Evolutionary conservation across 345 rosid genomes (phyloP).

Genomic region (Streptanthus diversifolius): DNA sequence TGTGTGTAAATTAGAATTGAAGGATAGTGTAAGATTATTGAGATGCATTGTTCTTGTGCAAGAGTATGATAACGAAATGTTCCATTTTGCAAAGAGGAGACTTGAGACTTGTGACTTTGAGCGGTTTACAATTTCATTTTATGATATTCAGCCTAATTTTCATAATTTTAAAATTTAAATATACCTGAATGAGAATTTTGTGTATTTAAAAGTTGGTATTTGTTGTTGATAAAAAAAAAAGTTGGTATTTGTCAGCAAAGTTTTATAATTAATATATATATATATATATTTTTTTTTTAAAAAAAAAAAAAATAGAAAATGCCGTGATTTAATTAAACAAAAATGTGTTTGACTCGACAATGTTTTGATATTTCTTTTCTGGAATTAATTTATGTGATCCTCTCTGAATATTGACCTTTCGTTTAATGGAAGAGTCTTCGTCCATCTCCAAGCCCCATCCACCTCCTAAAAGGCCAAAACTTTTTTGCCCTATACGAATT

Average conservation of each 20-base stretch:
- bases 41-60: conserved; percentile 26
- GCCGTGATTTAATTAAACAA: background rate
- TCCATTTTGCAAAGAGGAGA: background rate
- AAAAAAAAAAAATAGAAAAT: too few relatives aligned
- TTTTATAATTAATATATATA: background rate
- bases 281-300: too few relatives aligned
- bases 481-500: conserved; percentile 11
- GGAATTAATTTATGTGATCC: background rate
- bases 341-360: background rate
- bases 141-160: background rate
- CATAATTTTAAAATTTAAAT: background rate
- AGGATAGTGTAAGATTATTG: conserved; percentile 12
- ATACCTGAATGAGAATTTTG: background rate
- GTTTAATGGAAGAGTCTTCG: conserved; percentile 1
- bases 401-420: conserved; percentile 28
- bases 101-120: too few relatives aligned
- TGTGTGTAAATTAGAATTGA: conserved; percentile 19
- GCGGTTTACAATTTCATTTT: background rate
- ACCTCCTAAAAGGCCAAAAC: conserved; percentile 32
- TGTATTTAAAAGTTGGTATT: background rate
- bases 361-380: background rate
- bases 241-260: background rate
- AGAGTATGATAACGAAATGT: background rate
- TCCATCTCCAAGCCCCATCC: conserved; percentile 14
- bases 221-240: too few relatives aligned